These are phyloP conservation scores for Fonsecaea erecta DNA, from an alignment of 2,329 filamentous ascomycete species.

Conservation along the genomic window DNA sequence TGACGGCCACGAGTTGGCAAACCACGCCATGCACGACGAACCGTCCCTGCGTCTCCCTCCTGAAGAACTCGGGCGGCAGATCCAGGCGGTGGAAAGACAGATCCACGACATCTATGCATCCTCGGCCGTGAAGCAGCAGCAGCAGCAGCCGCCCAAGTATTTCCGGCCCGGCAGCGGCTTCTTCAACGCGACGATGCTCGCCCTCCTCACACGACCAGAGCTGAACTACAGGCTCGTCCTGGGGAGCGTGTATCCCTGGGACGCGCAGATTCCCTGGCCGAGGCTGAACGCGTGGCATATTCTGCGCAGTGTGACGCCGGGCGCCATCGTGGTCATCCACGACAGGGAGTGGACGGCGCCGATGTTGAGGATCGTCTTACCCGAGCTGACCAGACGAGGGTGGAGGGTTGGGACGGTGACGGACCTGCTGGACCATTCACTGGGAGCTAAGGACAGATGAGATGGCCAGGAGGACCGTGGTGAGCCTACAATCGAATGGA, in stretches of 20 bases:
- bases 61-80: conserved; percentile 65
- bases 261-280: conserved; percentile 77
- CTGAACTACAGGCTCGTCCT: conserved; percentile 76
- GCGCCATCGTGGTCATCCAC: conserved; percentile 83
- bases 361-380: conserved; percentile 75
- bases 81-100: conserved; percentile 65
- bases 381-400: conserved; percentile 70
- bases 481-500: too few relatives aligned
- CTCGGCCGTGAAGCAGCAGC: conserved; percentile 41
- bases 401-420: conserved; percentile 75
- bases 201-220: conserved; percentile 53
- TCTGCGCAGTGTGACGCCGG: conserved; percentile 75
- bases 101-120: conserved; percentile 62
- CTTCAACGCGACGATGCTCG: conserved; percentile 73
- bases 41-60: conserved; percentile 67
- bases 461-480: not conserved
- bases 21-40: conserved; percentile 90
- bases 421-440: conserved; percentile 57
- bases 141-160: conserved; percentile 62
- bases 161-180: conserved; percentile 86
- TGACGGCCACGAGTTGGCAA: conserved; percentile 73
- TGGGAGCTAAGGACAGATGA: not conserved
- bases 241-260: conserved; percentile 85
- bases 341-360: conserved; percentile 83
- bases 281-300: conserved; percentile 77